A percentile compares a stretch with the other conserved stretches of the same genome.
Evolutionary conservation across 306 rosid species (phyloP).

Genomic region (Heteromeles arbutifolia): DNA sequence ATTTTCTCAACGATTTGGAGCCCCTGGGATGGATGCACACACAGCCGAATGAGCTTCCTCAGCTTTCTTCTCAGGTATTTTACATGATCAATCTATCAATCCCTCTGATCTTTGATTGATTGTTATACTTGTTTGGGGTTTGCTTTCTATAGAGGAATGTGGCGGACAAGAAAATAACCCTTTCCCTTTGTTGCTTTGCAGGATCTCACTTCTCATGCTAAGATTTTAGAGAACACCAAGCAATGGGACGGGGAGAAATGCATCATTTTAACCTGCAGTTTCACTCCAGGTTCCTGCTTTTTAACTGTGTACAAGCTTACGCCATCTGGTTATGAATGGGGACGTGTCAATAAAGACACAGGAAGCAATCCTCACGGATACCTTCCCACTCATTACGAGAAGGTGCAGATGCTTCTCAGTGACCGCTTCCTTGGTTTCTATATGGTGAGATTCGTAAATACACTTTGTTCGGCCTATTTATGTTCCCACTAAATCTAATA

Average conservation of each 20-base stretch:
- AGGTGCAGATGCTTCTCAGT: conserved; percentile 99
- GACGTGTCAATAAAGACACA: conserved; percentile 86
- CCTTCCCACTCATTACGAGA: conserved; percentile 96
- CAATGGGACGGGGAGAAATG: conserved; percentile 99
- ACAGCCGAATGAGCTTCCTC: conserved; percentile 98
- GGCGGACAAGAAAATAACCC: neutral
- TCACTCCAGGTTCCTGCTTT: conserved; percentile 98
- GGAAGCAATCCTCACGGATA: conserved; percentile 98
- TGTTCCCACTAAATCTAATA: too few species aligned
- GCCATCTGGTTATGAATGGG: conserved; percentile 98
- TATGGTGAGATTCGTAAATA: conserved; percentile 49
- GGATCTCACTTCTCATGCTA: conserved; percentile 96
- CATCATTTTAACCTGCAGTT: conserved; percentile 92
- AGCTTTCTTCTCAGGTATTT: conserved; percentile 88
- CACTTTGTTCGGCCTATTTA: neutral
- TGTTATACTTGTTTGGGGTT: neutral
- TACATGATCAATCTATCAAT: neutral
- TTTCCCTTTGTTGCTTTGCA: conserved; percentile 28
- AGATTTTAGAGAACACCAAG: conserved; percentile 86
- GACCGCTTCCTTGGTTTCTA: conserved; percentile 98
- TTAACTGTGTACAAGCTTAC: conserved; percentile 92
- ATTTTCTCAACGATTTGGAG: conserved; percentile 90
- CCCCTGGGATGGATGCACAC: conserved; percentile 99
- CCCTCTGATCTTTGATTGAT: neutral
- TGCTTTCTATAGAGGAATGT: neutral